Evolutionary conservation across 495 filamentous ascomycete genomes (phyloP).

Genomic region (Penicillium roqueforti): DNA sequence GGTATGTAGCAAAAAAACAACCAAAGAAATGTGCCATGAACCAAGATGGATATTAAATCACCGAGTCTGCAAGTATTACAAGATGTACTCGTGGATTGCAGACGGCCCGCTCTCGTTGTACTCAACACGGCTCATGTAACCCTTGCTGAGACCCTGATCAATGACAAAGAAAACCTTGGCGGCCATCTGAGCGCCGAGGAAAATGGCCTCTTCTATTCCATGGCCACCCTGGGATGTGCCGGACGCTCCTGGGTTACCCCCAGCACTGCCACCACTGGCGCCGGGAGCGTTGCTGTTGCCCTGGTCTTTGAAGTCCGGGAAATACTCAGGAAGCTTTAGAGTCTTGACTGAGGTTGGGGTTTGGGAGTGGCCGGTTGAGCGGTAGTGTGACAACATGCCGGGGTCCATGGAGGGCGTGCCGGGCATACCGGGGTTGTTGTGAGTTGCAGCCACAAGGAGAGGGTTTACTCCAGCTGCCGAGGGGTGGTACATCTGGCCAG

Average conservation of each 20-base stretch:
- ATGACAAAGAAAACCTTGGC: constrained; percentile 70
- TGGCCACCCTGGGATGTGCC: constrained; percentile 29
- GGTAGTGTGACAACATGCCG: constrained; percentile 32
- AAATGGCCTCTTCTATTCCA: constrained; percentile 65
- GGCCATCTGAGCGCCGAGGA: constrained; percentile 75
- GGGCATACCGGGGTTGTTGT: constrained; percentile 53
- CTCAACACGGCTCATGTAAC: constrained; percentile 67
- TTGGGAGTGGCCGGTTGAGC: constrained; percentile 77
- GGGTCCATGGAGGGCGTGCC: constrained; percentile 40
- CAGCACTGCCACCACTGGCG: constrained; percentile 22
- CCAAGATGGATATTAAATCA: constrained; percentile 1
- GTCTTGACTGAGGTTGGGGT: constrained; percentile 83
- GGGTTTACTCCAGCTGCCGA: constrained; percentile 73
- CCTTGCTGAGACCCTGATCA: constrained; percentile 66
- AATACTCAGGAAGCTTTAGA: constrained; percentile 76
- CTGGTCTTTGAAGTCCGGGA: constrained; percentile 88
- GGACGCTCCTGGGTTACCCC: constrained; percentile 4
- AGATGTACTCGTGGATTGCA: constrained; percentile 57
- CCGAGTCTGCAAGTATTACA: constrained; percentile 21
- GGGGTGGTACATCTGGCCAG: constrained; percentile 42
- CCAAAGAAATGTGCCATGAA: constrained; percentile 9
- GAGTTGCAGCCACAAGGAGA: constrained; percentile 84
- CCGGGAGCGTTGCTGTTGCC: constrained; percentile 46
- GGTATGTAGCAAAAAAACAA: neutral
- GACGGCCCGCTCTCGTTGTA: constrained; percentile 75